phyloP scores from a whole-genome alignment of 106 monocot genomes.

The Phalaenopsis aphrodite region DNA sequence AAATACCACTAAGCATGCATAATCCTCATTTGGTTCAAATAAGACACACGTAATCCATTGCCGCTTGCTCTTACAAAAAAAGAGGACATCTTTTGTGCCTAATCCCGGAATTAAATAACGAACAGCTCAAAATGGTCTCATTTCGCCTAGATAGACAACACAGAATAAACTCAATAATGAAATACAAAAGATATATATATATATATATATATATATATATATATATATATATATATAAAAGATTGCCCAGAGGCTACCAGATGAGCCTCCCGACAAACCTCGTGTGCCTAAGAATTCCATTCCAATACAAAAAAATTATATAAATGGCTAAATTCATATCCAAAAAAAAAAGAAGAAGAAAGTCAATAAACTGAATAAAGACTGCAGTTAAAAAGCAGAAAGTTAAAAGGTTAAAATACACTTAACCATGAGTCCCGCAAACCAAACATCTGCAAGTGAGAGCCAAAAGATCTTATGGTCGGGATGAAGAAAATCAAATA shows the following conservation, averaged over 20 bases:
- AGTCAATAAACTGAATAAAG: background rate
- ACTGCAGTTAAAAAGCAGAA: background rate
- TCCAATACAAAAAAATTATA: background rate
- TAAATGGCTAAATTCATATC: background rate
- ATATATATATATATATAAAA: too few relatives aligned
- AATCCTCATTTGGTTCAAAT: background rate
- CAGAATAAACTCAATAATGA: background rate
- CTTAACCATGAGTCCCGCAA: constrained; percentile 96
- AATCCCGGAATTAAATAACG: background rate
- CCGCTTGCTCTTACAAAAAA: background rate
- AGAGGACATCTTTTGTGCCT: background rate
- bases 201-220: too few relatives aligned
- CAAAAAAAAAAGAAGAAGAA: background rate
- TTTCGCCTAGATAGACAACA: background rate
- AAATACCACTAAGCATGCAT: background rate
- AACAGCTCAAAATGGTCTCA: background rate
- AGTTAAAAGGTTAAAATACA: background rate
- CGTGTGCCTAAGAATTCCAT: too few relatives aligned
- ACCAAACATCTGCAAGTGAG: constrained; percentile 80
- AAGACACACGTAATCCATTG: background rate
- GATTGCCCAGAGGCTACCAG: too few relatives aligned
- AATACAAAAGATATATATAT: too few relatives aligned
- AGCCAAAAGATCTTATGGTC: constrained; percentile 79
- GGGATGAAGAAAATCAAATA: constrained; percentile 70
- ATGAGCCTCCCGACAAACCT: too few relatives aligned